A percentile compares a stretch with the other conserved stretches of the same genome.
These are phyloP conservation scores for Coemansia sp. DNA, from an alignment of 192 early-diverging fungal genomes.

Conservation along the genomic window DNA sequence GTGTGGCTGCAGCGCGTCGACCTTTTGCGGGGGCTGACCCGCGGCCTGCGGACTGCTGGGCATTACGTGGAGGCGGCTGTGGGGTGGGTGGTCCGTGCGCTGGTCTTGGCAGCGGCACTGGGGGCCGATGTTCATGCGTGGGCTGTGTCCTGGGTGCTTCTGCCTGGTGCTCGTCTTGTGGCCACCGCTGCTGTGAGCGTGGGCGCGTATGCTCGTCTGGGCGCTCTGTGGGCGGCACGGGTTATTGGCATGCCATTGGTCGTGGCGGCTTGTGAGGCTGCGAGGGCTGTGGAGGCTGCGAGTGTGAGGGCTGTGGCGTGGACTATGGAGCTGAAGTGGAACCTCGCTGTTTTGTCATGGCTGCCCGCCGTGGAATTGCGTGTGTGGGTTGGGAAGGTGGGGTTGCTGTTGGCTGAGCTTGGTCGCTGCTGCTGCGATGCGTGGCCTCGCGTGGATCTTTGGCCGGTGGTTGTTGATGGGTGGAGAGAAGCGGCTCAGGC, in stretches of 20 bases:
- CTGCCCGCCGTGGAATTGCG: neutral
- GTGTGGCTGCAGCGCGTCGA: constrained; percentile 1
- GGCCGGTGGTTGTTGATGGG: constrained; percentile 19
- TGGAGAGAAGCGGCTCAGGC: constrained; percentile 21
- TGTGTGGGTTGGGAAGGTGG: neutral
- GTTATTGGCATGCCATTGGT: neutral
- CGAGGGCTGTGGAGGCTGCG: neutral
- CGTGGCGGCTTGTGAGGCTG: neutral
- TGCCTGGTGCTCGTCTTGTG: neutral
- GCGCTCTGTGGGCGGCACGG: neutral
- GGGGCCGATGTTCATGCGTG: neutral
- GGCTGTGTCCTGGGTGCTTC: neutral
- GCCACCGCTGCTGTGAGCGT: neutral
- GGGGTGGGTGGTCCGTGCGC: neutral
- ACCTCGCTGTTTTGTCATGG: neutral
- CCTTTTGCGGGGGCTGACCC: neutral
- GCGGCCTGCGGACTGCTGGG: neutral
- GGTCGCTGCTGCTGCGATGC: too few relatives aligned
- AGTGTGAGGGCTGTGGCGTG: neutral
- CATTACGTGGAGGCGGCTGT: neutral
- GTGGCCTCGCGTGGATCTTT: too few relatives aligned
- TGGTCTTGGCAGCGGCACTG: neutral
- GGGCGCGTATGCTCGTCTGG: neutral
- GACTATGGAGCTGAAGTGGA: neutral
- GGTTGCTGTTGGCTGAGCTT: neutral